A percentile compares a stretch with the other conserved stretches of the same genome.
phyloP scores from a whole-genome alignment of 257 asterid genomes.

The Primulina eburnea region DNA sequence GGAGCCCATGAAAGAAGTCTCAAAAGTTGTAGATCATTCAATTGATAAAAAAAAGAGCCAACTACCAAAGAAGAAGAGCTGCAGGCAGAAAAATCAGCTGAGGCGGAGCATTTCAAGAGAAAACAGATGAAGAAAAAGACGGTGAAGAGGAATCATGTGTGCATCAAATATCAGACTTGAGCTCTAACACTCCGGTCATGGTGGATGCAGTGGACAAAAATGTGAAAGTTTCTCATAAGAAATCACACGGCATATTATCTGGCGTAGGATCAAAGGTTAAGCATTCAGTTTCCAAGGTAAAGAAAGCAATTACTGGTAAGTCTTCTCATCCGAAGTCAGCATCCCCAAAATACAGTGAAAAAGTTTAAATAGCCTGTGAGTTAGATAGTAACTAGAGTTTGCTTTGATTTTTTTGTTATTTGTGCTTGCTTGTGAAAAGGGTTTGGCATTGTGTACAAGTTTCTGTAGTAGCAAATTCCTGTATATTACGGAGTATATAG shows the following conservation, averaged over 20 bases:
- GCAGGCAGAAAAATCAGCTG: conserved; percentile 29
- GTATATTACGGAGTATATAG: background rate
- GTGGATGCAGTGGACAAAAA: conserved; percentile 57
- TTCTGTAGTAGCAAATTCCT: conserved; percentile 10
- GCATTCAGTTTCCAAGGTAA: conserved; percentile 87
- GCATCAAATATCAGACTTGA: conserved; percentile 28
- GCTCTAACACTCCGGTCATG: conserved; percentile 53
- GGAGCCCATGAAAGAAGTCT: conserved; percentile 27
- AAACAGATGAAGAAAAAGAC: conserved; percentile 40
- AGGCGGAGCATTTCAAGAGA: conserved; percentile 31
- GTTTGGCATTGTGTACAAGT: conserved; percentile 16
- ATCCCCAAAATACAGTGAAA: conserved; percentile 43
- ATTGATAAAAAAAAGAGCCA: conserved; percentile 28
- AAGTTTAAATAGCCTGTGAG: background rate
- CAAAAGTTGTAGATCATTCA: conserved; percentile 20
- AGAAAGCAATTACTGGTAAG: conserved; percentile 77
- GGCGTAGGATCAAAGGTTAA: conserved; percentile 90
- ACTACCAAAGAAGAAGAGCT: conserved; percentile 26
- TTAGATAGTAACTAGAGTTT: conserved; percentile 20
- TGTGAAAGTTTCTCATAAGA: conserved; percentile 56
- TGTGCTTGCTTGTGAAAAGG: conserved; percentile 14
- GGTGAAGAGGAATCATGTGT: conserved; percentile 43
- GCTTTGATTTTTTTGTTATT: conserved; percentile 8
- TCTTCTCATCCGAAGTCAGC: conserved; percentile 57
- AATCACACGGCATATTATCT: conserved; percentile 70